A percentile compares a stretch with the other conserved stretches of the same genome.
These are phyloP conservation scores for Fusarium sulawesiense DNA, from an alignment of 2,329 filamentous ascomycete genomes.

Conservation along the genomic window DNA sequence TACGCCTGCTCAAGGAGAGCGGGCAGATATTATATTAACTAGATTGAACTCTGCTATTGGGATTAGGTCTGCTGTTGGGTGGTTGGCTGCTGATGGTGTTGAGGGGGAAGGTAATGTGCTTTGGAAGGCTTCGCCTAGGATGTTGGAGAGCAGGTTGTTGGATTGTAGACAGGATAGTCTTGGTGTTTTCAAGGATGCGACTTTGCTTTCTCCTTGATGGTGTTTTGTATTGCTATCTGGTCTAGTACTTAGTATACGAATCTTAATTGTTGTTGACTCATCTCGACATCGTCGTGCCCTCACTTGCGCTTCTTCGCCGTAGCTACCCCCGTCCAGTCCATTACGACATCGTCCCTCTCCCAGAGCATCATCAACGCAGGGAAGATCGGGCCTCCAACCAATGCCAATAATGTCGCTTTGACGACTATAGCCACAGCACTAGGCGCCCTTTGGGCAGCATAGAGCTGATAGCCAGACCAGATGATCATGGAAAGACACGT, in stretches of 20 bases:
- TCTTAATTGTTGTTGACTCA: background rate
- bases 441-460: background rate
- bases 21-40: conserved; percentile 38
- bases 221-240: background rate
- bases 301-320: conserved; percentile 21
- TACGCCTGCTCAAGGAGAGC: conserved; percentile 39
- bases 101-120: background rate
- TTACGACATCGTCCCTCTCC: conserved; percentile 33
- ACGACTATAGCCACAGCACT: background rate
- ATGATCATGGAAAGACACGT: conserved; percentile 30
- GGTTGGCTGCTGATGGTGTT: background rate
- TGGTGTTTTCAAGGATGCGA: background rate
- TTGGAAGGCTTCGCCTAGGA: background rate
- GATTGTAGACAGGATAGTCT: background rate
- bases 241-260: background rate
- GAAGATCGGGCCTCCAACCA: conserved; percentile 32
- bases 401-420: background rate
- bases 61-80: conserved; percentile 45
- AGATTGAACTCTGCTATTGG: conserved; percentile 48
- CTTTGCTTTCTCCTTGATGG: conserved; percentile 17
- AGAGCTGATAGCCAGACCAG: conserved; percentile 33
- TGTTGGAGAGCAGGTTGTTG: background rate
- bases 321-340: too few relatives aligned
- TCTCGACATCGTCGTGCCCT: background rate
- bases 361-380: conserved; percentile 35